phyloP scores from a whole-genome alignment of 164 flowering plant species.

The grape (Vitis vinifera) region DNA sequence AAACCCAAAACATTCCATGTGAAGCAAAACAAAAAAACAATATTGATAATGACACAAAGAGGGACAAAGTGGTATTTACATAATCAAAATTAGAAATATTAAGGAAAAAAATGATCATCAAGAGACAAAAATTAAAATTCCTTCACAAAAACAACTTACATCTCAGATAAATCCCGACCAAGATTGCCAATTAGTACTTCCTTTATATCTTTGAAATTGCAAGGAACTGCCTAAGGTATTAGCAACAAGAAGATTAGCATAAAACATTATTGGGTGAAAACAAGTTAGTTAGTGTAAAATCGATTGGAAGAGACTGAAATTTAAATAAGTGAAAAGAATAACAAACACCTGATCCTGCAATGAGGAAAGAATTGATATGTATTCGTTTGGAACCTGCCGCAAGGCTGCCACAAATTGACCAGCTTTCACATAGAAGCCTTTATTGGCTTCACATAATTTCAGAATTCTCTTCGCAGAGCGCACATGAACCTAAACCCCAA shows the following conservation, averaged over 20 bases:
- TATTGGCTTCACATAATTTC: slow-evolving; percentile 74
- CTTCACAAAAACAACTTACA: slow-evolving; percentile 47
- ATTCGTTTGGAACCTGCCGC: slow-evolving; percentile 79
- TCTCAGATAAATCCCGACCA: slow-evolving; percentile 56
- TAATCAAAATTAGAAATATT: slow-evolving; percentile 1
- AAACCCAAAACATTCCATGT: no score
- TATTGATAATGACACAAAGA: neutral
- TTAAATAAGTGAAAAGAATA: neutral
- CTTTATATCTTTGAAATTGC: slow-evolving; percentile 60
- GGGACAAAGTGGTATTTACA: neutral
- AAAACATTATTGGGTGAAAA: neutral
- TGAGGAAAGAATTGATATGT: slow-evolving; percentile 68
- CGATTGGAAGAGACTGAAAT: neutral
- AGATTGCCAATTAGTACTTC: slow-evolving; percentile 52
- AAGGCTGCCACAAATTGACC: slow-evolving; percentile 86
- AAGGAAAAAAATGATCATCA: neutral
- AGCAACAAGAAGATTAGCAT: slow-evolving; percentile 12
- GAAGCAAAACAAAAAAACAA: no score
- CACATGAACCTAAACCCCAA: slow-evolving; percentile 61
- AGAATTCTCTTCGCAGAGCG: slow-evolving; percentile 81
- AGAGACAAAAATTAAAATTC: neutral
- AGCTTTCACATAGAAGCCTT: slow-evolving; percentile 94
- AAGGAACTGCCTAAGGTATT: slow-evolving; percentile 76
- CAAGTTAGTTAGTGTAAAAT: neutral
- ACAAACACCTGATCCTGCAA: slow-evolving; percentile 78